Conservation (phyloP, 2,329 filamentous ascomycete genomes). For the Magnaporthiopsis incrustans region DNA sequence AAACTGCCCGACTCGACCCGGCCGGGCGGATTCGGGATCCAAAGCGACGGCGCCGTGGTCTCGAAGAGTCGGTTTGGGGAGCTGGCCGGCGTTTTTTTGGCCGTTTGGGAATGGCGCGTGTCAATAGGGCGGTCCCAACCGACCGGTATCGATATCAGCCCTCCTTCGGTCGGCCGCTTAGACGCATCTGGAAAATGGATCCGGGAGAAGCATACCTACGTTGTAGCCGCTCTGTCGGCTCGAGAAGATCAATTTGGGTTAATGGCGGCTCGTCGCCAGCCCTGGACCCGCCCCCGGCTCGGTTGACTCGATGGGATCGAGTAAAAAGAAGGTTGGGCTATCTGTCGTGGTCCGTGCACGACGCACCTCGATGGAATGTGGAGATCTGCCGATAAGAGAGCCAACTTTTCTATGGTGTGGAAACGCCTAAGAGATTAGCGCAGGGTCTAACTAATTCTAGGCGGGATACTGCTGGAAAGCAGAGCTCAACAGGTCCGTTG, state of each 20-base stretch:
- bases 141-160: too few species aligned
- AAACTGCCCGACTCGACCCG: too few species aligned
- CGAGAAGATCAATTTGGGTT: too few species aligned
- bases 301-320: conserved; percentile 38
- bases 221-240: too few species aligned
- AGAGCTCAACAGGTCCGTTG: too few species aligned
- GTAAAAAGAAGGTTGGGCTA: conserved; percentile 22
- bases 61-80: too few species aligned
- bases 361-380: not conserved
- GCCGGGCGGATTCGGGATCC: too few species aligned
- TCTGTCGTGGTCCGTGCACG: not conserved
- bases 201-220: too few species aligned
- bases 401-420: not conserved
- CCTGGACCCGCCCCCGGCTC: not conserved
- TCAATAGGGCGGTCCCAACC: not conserved
- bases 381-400: not conserved
- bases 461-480: too few species aligned
- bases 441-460: not conserved
- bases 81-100: too few species aligned
- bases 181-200: not conserved
- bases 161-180: not conserved
- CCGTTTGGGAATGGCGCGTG: not conserved
- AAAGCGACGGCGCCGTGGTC: too few species aligned
- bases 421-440: not conserved
- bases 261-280: not conserved